A percentile compares a stretch with the other conserved stretches of the same genome.
These are phyloP conservation scores for Suillus subalutaceus DNA, from an alignment of 768 basidiomycete genomes.

Conservation along the genomic window DNA sequence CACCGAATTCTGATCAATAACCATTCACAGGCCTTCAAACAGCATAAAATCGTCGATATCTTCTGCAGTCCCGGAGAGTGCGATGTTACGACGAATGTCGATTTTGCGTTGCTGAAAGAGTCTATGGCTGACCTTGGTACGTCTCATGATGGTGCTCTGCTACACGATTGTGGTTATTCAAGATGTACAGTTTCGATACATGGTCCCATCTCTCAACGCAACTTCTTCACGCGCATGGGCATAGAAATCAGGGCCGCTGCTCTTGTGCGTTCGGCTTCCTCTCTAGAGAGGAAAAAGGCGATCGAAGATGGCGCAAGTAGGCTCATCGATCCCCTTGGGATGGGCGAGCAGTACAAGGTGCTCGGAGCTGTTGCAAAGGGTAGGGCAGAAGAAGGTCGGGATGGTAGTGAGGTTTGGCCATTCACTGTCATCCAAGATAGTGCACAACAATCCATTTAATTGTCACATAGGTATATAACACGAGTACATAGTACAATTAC, in stretches of 20 bases:
- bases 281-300: constrained; percentile 48
- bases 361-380: constrained; percentile 53
- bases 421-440: constrained; percentile 20
- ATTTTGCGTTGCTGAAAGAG: constrained; percentile 88
- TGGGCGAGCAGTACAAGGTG: constrained; percentile 89
- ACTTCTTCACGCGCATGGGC: constrained; percentile 81
- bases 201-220: neutral
- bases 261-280: constrained; percentile 54
- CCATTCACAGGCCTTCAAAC: constrained; percentile 76
- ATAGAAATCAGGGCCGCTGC: constrained; percentile 64
- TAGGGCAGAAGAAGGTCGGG: constrained; percentile 11
- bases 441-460: neutral
- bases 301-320: constrained; percentile 66
- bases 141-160: constrained; percentile 19
- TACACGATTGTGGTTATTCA: constrained; percentile 12
- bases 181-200: neutral
- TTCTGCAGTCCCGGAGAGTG: constrained; percentile 86
- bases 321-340: constrained; percentile 77
- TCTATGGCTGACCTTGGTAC: constrained; percentile 67
- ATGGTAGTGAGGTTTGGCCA: constrained; percentile 31
- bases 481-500: neutral
- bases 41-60: constrained; percentile 82
- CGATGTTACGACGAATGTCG: constrained; percentile 96
- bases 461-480: neutral
- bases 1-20: constrained; percentile 9